Evolutionary conservation across 345 rosid species (phyloP), one percentile per base, ranked within the genome.

Genomic region (Limnanthes douglasii): DNA sequence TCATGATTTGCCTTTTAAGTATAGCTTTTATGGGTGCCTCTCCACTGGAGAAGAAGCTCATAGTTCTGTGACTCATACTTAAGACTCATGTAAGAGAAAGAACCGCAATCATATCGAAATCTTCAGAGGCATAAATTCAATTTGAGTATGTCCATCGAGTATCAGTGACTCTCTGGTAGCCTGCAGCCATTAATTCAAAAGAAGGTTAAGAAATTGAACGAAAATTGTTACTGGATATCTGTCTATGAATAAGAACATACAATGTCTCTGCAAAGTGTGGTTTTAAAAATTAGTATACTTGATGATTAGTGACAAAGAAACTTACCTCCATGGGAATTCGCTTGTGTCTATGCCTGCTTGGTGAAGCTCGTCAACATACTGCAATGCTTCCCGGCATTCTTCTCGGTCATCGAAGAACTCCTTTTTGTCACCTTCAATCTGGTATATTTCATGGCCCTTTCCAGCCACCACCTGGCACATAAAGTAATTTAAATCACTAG

Each of bases 301-400:
- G 2, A 7, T 25, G 10, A 25, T 8, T 25, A 25, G 8, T 5
- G 12, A 4, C 32, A 15, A 29, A 28, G 18, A 33, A 31, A 65
- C 66, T 63, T 65, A 90, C 98, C 92, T 65, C 98, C 98, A 90
- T 14, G 98, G 95, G 46, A 90, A 76, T 69, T 90, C 98, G 50
- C 94, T 83, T 1, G 94, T 79, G 63, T 79, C 98, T 47, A 90
- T 90, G 60, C 98, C 98, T 36, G 95, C 81, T 72, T 52, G 90
- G 56, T 90, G 98, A 50, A 84, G 94, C 61, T 84, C 94, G 35
- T 83, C 98, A 29, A 80, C 98, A 33, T 72, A 72, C 48, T 83
- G 94, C 66, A 77, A 65, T 58, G 98, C 95, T 62, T 84, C 95
- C 33, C 86, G 61, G 31, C 98, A 79, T 57, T 79, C 95, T 41